phyloP scores from a whole-genome alignment of 2,329 filamentous ascomycete genomes.

The Corinectria fuckeliana region DNA sequence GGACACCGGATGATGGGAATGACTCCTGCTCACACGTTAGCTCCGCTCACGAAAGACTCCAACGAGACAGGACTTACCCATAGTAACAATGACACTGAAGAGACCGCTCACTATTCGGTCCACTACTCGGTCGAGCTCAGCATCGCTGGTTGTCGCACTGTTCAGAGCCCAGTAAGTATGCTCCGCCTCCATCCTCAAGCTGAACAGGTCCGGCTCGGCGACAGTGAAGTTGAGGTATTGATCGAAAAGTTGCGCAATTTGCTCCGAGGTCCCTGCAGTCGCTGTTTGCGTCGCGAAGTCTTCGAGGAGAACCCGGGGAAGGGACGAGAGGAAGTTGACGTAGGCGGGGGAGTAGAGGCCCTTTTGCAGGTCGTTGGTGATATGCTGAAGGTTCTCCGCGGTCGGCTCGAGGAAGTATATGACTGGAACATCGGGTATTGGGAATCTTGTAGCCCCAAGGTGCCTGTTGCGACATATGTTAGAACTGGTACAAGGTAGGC shows the following conservation, averaged over 20 bases:
- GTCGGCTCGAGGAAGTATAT: conserved; percentile 96
- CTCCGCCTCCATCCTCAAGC: conserved; percentile 87
- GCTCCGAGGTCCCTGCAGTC: conserved; percentile 81
- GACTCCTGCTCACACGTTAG: conserved; percentile 61
- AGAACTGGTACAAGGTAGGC: conserved; percentile 24
- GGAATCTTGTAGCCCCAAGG: conserved; percentile 79
- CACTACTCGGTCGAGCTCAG: conserved; percentile 84
- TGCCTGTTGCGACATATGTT: conserved; percentile 61
- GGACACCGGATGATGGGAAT: conserved; percentile 96
- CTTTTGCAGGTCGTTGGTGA: conserved; percentile 85
- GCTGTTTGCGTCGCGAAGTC: conserved; percentile 93
- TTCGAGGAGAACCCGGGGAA: conserved; percentile 88
- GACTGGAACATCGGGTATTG: conserved; percentile 95
- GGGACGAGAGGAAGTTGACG: conserved; percentile 94
- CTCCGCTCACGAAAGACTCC: neutral
- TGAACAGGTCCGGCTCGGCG: conserved; percentile 93
- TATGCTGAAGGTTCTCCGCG: conserved; percentile 76
- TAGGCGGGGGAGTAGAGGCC: conserved; percentile 93
- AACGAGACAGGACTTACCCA: conserved; percentile 66
- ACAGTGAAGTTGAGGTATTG: conserved; percentile 99
- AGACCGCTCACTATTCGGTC: conserved; percentile 93
- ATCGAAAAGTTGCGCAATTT: conserved; percentile 91
- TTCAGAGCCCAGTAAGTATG: conserved; percentile 97
- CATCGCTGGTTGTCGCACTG: conserved; percentile 88
- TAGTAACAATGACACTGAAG: conserved; percentile 98